These are phyloP conservation scores for Fusarium sp. DNA, from an alignment of 2,329 filamentous ascomycete species.

Conservation along the genomic window DNA sequence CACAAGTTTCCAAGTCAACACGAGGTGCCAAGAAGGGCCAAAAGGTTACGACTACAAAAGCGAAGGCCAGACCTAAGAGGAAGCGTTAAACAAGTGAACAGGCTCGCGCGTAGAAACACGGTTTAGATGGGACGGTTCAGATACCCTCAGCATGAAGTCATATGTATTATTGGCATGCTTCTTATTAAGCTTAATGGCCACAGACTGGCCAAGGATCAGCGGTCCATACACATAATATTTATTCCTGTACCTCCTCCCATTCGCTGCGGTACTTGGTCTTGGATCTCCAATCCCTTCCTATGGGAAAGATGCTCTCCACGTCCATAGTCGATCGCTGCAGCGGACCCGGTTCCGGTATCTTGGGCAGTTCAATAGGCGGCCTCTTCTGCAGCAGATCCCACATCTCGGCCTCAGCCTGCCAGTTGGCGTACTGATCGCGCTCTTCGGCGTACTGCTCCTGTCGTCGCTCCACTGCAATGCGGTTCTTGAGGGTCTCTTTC, in stretches of 20 bases:
- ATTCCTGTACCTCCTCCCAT: conserved; percentile 56
- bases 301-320: conserved; percentile 55
- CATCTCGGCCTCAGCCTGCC: conserved; percentile 59
- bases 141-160: conserved; percentile 28
- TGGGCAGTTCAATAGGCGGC: conserved; percentile 54
- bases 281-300: conserved; percentile 57
- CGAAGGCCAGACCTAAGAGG: conserved; percentile 52
- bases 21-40: conserved; percentile 55
- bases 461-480: conserved; percentile 57
- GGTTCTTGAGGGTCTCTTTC: conserved; percentile 54
- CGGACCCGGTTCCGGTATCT: conserved; percentile 49
- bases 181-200: neutral
- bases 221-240: neutral
- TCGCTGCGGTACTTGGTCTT: conserved; percentile 55
- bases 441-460: conserved; percentile 61
- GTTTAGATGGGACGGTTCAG: conserved; percentile 11
- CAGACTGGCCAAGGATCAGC: neutral
- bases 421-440: conserved; percentile 57
- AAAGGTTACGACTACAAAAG: conserved; percentile 36
- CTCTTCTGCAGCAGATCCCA: conserved; percentile 60
- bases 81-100: conserved; percentile 42
- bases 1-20: conserved; percentile 55
- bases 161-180: conserved; percentile 3
- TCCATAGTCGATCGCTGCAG: conserved; percentile 49
- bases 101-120: neutral